Evolutionary conservation across 2,329 filamentous ascomycete genomes (phyloP).

Genomic region (Moelleriella libera): DNA sequence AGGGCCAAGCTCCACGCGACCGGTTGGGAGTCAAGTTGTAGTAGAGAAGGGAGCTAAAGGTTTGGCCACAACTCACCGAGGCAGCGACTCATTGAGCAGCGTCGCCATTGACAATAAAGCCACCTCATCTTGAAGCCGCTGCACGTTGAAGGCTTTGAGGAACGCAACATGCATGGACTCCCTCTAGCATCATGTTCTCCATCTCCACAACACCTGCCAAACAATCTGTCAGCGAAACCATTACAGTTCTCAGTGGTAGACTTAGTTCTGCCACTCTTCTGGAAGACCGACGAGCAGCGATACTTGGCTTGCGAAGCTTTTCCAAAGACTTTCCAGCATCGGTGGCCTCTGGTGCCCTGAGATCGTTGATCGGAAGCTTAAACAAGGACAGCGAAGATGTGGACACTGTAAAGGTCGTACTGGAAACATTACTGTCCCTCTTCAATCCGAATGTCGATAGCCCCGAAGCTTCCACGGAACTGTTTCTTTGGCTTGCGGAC

Average conservation of each 20-base stretch:
- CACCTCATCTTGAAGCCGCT: too few species aligned
- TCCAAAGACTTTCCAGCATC: conserved; percentile 93
- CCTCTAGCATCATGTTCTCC: conserved; percentile 38
- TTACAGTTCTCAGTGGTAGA: conserved; percentile 75
- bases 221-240: conserved; percentile 92
- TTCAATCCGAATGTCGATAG: conserved; percentile 62
- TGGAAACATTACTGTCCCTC: conserved; percentile 91
- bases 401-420: conserved; percentile 85
- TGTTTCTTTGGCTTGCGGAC: conserved; percentile 89
- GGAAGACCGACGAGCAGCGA: conserved; percentile 86
- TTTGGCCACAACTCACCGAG: too few species aligned
- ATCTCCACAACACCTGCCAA: conserved; percentile 69
- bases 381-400: conserved; percentile 85
- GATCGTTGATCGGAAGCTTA: conserved; percentile 73
- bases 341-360: conserved; percentile 82
- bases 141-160: too few species aligned
- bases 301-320: conserved; percentile 86
- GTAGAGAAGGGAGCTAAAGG: too few species aligned
- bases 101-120: too few species aligned
- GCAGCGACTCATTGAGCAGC: too few species aligned
- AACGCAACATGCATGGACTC: conserved; percentile 1
- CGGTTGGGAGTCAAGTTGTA: too few species aligned
- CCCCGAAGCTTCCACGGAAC: conserved; percentile 89
- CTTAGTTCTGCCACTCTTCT: conserved; percentile 81
- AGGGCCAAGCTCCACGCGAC: too few species aligned